Evolutionary conservation across 106 monocot genomes (phyloP).

Genomic region (Vanilla planifolia): DNA sequence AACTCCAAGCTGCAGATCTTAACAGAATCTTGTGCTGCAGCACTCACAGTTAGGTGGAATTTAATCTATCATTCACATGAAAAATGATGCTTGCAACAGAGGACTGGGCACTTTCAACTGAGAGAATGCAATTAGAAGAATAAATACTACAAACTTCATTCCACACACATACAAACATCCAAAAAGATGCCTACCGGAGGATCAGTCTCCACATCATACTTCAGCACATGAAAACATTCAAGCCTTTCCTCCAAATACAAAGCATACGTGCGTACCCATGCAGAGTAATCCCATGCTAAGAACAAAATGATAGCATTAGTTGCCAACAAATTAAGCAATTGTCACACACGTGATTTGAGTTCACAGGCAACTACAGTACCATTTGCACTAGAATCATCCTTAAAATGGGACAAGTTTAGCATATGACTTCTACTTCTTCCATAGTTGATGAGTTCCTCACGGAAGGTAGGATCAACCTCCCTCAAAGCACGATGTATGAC

Average conservation of each 20-base stretch:
- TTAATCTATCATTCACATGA: no score
- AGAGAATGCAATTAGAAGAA: no score
- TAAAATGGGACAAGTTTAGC: conserved; percentile 90
- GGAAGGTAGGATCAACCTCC: conserved; percentile 91
- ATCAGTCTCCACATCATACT: conserved; percentile 85
- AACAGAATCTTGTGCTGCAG: no score
- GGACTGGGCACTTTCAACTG: no score
- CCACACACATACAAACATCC: neutral
- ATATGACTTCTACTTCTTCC: conserved; percentile 76
- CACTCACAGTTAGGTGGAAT: no score
- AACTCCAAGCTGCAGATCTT: no score
- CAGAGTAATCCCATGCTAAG: conserved; percentile 95
- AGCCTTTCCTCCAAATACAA: conserved; percentile 92
- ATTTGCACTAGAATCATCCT: conserved; percentile 92
- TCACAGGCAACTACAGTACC: conserved; percentile 31
- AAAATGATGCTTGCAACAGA: no score
- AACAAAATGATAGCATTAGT: conserved; percentile 16
- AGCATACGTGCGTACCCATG: conserved; percentile 91
- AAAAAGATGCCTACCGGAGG: conserved; percentile 50
- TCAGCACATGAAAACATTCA: conserved; percentile 80
- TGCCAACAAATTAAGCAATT: neutral
- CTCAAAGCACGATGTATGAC: conserved; percentile 95
- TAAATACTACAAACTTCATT: no score
- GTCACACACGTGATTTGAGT: neutral
- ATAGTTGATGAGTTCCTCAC: conserved; percentile 96